phyloP scores from a whole-genome alignment of 495 filamentous ascomycete genomes.

The Friedmanniomyces simplex region DNA sequence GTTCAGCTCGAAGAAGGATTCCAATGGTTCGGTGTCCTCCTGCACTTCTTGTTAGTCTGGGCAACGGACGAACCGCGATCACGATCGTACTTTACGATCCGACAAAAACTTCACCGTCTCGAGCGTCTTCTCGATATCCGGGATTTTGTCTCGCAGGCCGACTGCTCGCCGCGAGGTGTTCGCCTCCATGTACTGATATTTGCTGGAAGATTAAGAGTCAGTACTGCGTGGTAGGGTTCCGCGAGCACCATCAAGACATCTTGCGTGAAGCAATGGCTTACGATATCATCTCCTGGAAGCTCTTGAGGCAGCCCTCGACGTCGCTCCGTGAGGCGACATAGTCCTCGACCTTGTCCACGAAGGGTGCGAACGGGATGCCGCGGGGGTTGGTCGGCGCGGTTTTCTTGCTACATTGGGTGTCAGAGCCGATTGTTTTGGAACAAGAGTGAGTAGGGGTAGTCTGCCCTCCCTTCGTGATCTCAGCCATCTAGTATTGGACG shows the following conservation, averaged over 20 bases:
- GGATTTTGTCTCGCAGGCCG: slow-evolving; percentile 86
- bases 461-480: background rate
- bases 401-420: slow-evolving; percentile 26
- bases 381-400: slow-evolving; percentile 70
- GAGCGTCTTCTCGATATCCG: slow-evolving; percentile 94
- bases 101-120: slow-evolving; percentile 83
- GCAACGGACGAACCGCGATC: background rate
- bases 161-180: slow-evolving; percentile 76
- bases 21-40: slow-evolving; percentile 51
- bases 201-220: too few relatives aligned
- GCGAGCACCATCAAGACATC: too few relatives aligned
- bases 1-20: slow-evolving; percentile 92
- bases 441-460: background rate
- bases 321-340: slow-evolving; percentile 80
- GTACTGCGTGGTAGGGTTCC: too few relatives aligned
- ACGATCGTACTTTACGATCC: slow-evolving; percentile 45
- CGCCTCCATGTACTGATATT: slow-evolving; percentile 99
- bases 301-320: slow-evolving; percentile 79
- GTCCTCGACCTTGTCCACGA: slow-evolving; percentile 92
- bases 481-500: background rate
- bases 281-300: slow-evolving; percentile 99
- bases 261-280: too few relatives aligned
- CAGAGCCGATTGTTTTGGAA: background rate
- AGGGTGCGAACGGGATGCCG: slow-evolving; percentile 89
- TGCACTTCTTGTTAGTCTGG: slow-evolving; percentile 13